Evolutionary conservation across 2,329 filamentous ascomycete genomes (phyloP), one percentile per base, ranked within the genome.

Genomic region (Cryphonectria parasitica): DNA sequence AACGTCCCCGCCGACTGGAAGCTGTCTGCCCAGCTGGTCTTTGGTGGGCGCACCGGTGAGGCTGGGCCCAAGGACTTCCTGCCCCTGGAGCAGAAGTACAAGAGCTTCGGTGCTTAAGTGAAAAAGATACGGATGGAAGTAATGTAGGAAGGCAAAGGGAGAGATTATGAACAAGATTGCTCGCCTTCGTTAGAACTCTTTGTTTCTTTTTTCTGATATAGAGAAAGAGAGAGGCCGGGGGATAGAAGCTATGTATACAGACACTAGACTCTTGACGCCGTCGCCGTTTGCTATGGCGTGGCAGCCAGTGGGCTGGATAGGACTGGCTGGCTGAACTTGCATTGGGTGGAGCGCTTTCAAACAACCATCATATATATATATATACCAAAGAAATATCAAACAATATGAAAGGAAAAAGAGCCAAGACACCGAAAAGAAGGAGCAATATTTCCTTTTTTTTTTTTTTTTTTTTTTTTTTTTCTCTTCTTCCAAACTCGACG

Each of bases 11-110:
- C 82, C 25, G 86, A 87, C 76, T 97, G 94, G 94, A 88, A 88
- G 78, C 87, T 97, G 74, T 89, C 91, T 78, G 91, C 92, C 34
- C 93, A 97, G 86, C 84, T 98, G 74, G 94, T 97, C 77, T 96
- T 97, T 81, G 93, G 93, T 74, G 88, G 86, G 73, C 85, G 84
- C 67, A 84, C 83, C 28, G 88, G 80, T 64, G 84, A 85, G 73
- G 80, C 90, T 8, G 86, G 83, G 19, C 85, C 89, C 79, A 94
- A 95, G 88, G 78, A 82, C 22, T 90, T 89, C 79, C 81, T 85
- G 78, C 87, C 90, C 36, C 75, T 93, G 41, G 88, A 92, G 80
- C 86, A 92, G 78, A 86, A 89, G 76, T 84, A 92, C 78, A 91
- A 90, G 88, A 82, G 88, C 75, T 90, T 84, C 76, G 89, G 88